These are phyloP conservation scores for Lagenaria siceraria DNA, from an alignment of 306 rosid genomes.

Conservation along the genomic window DNA sequence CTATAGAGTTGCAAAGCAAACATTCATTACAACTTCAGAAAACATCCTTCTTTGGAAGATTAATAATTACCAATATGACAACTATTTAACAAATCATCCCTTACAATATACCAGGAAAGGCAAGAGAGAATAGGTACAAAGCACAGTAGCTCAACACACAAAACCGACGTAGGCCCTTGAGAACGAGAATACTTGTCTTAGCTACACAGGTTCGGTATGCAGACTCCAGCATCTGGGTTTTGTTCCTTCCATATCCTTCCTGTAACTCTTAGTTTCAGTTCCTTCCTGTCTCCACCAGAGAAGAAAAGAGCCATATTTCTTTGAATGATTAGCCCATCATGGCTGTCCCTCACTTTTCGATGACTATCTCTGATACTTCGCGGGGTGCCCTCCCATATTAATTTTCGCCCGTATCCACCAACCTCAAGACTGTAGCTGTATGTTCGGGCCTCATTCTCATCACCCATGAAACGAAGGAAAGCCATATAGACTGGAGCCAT, in stretches of 20 bases:
- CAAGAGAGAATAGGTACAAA: constrained; percentile 4
- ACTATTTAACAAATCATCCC: constrained; percentile 9
- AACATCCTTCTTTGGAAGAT: constrained; percentile 1
- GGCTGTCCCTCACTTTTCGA: constrained; percentile 94
- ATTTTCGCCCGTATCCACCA: constrained; percentile 83
- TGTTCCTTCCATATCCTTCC: constrained; percentile 99
- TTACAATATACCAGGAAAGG: constrained; percentile 28
- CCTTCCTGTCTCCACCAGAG: constrained; percentile 98
- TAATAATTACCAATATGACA: neutral
- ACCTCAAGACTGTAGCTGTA: constrained; percentile 96
- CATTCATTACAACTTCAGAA: neutral
- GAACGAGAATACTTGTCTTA: constrained; percentile 24
- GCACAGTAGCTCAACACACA: constrained; percentile 30
- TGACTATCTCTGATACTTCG: constrained; percentile 91
- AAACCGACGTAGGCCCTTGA: constrained; percentile 13
- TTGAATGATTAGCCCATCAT: constrained; percentile 91
- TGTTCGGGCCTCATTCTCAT: constrained; percentile 86
- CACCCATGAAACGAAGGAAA: constrained; percentile 95
- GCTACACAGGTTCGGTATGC: constrained; percentile 94
- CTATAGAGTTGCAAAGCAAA: neutral
- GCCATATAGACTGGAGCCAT: constrained; percentile 99
- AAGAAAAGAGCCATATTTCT: constrained; percentile 94
- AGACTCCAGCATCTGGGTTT: constrained; percentile 71
- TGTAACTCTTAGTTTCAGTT: constrained; percentile 89
- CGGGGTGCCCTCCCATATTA: constrained; percentile 96